Conservation (phyloP, 2,329 filamentous ascomycete genomes). For the Neoscytalidium dimidiatum region DNA sequence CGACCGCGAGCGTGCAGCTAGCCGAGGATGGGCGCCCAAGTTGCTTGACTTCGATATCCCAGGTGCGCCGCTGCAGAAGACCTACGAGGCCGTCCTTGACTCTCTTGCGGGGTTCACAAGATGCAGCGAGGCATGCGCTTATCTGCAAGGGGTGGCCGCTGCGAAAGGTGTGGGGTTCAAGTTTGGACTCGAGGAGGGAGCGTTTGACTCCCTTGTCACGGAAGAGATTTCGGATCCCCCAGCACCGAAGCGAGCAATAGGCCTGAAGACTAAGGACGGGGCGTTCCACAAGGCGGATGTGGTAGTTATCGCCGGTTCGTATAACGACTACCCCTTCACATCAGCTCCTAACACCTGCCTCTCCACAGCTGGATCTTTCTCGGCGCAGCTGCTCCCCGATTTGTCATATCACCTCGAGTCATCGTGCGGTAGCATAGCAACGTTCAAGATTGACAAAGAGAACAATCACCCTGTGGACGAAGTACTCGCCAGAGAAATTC, state of each 20-base stretch:
- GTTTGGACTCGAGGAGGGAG: not conserved
- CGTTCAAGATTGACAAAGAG: not conserved
- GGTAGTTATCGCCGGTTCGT: not conserved
- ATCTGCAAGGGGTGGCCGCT: not conserved
- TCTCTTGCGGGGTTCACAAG: not conserved
- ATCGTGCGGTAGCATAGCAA: not conserved
- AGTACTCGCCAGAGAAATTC: not conserved
- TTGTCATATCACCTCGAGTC: not conserved
- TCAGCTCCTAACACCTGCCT: not conserved
- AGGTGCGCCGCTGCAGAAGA: not conserved
- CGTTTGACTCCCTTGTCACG: not conserved
- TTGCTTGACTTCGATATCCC: not conserved
- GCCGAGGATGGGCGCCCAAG: not conserved
- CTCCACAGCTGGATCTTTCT: not conserved
- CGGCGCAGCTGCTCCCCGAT: not conserved
- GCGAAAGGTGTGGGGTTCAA: not conserved
- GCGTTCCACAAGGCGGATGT: not conserved
- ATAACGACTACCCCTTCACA: not conserved
- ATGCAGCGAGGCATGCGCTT: not conserved
- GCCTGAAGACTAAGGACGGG: not conserved
- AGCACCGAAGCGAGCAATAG: not conserved
- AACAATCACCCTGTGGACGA: not conserved
- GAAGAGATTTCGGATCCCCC: not conserved
- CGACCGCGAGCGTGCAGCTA: not conserved
- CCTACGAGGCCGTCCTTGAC: not conserved